These are phyloP conservation scores for Penicillium freii DNA, from an alignment of 2,329 filamentous ascomycete species.

Conservation along the genomic window DNA sequence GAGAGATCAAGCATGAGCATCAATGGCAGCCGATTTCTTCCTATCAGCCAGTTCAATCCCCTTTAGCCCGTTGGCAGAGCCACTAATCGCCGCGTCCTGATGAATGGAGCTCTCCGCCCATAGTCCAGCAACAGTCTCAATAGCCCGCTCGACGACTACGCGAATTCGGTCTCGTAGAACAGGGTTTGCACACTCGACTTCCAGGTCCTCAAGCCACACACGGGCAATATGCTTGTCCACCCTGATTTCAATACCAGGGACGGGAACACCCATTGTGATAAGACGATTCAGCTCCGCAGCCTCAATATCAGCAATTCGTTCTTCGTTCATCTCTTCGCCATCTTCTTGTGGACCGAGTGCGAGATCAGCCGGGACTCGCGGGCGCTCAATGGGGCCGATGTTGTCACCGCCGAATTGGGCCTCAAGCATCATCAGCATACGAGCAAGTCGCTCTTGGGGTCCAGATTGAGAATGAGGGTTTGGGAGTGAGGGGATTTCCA, in stretches of 20 bases:
- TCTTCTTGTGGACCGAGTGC: constrained; percentile 18
- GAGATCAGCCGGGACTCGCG: constrained; percentile 42
- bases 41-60: constrained; percentile 17
- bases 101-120: constrained; percentile 40
- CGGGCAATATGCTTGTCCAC: constrained; percentile 84
- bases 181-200: constrained; percentile 80
- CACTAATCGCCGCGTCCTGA: constrained; percentile 24
- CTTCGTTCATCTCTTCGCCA: constrained; percentile 41
- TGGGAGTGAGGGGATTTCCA: constrained; percentile 44
- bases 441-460: constrained; percentile 73
- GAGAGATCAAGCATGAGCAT: constrained; percentile 24
- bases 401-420: constrained; percentile 85
- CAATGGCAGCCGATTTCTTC: constrained; percentile 25
- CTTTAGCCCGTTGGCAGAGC: constrained; percentile 17
- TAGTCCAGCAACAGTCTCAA: constrained; percentile 79
- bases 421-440: constrained; percentile 94
- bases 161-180: constrained; percentile 79
- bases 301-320: constrained; percentile 54
- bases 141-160: constrained; percentile 83
- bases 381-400: constrained; percentile 71
- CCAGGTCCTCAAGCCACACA: constrained; percentile 88
- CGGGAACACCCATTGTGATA: constrained; percentile 80
- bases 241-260: constrained; percentile 81
- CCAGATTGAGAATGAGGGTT: constrained; percentile 74
- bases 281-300: constrained; percentile 71